phyloP scores from a whole-genome alignment of 495 filamentous ascomycete genomes.

The Podospora fimiseda region DNA sequence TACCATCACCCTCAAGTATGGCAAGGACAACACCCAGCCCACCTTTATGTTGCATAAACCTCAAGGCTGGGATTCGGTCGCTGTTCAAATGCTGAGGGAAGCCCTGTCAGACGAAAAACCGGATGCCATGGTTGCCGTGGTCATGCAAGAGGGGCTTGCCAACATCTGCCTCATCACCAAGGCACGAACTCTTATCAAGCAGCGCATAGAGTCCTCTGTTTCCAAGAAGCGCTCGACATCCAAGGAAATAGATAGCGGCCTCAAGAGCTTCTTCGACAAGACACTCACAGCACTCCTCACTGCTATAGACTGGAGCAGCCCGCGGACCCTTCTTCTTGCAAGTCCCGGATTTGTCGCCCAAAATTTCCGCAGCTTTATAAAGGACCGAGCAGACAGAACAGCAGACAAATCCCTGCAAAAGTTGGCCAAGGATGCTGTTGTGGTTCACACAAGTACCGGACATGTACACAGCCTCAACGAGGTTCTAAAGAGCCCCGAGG shows the following conservation, averaged over 20 bases:
- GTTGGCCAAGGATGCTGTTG: conserved; percentile 57
- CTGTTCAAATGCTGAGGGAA: conserved; percentile 69
- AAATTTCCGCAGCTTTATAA: conserved; percentile 74
- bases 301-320: conserved; percentile 66
- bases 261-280: conserved; percentile 75
- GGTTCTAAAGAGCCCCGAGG: conserved; percentile 71
- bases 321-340: conserved; percentile 74
- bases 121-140: conserved; percentile 76
- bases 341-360: conserved; percentile 82
- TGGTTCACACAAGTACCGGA: conserved; percentile 78
- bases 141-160: conserved; percentile 91
- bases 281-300: conserved; percentile 68
- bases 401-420: conserved; percentile 54
- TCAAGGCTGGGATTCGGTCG: conserved; percentile 87
- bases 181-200: conserved; percentile 79
- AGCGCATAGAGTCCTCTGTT: conserved; percentile 75
- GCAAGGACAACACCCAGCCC: conserved; percentile 14
- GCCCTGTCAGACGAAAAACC: conserved; percentile 68
- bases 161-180: conserved; percentile 93
- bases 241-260: conserved; percentile 65
- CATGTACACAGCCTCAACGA: conserved; percentile 83
- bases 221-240: conserved; percentile 66
- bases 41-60: conserved; percentile 77
- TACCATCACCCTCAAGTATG: conserved; percentile 75
- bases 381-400: conserved; percentile 60